These are phyloP conservation scores for Cruciata laevipes DNA, from an alignment of 257 asterid species.

Conservation along the genomic window DNA sequence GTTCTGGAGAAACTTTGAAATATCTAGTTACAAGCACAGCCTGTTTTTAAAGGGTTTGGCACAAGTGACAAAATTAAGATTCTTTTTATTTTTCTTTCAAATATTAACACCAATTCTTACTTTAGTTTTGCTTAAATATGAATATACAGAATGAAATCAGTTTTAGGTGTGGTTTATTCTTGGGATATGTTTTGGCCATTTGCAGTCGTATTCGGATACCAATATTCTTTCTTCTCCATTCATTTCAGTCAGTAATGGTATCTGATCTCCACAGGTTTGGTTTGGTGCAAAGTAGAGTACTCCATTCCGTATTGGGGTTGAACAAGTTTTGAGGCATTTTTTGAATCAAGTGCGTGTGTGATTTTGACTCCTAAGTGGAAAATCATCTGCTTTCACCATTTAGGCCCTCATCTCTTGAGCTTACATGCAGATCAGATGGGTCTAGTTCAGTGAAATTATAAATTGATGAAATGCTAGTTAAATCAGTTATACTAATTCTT, in stretches of 20 bases:
- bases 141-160: too few species aligned
- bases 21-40: conserved; percentile 19
- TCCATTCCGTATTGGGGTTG: neutral
- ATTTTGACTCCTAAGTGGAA: neutral
- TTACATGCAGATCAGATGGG: too few species aligned
- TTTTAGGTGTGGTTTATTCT: conserved; percentile 16
- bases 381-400: neutral
- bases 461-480: too few species aligned
- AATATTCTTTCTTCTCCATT: too few species aligned
- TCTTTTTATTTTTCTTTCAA: neutral
- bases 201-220: too few species aligned
- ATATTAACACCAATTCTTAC: too few species aligned
- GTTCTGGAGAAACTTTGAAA: conserved; percentile 16
- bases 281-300: neutral
- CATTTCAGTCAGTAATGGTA: neutral
- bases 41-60: conserved; percentile 23
- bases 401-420: too few species aligned
- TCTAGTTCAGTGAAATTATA: too few species aligned
- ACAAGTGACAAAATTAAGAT: neutral
- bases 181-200: neutral
- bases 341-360: neutral
- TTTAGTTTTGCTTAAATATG: too few species aligned
- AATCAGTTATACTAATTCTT: too few species aligned
- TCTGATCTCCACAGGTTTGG: neutral
- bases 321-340: neutral